Evolutionary conservation across 345 rosid genomes (phyloP).

Genomic region (Populus deltoides): DNA sequence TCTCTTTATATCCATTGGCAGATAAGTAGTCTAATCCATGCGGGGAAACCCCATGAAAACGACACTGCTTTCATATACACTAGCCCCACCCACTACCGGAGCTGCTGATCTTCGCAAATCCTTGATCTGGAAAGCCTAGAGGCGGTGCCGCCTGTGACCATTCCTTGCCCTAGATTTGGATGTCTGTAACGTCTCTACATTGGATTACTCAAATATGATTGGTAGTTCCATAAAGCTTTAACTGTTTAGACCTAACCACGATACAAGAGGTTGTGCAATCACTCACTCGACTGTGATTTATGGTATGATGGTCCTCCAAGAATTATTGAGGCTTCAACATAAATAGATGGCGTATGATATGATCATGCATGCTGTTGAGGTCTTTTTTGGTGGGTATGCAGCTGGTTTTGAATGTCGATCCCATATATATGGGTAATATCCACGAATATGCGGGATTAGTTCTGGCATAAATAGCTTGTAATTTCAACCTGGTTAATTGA

Average conservation of each 20-base stretch:
- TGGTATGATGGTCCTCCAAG: background rate
- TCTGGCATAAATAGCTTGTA: no score
- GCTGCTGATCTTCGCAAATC: background rate
- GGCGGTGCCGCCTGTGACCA: background rate
- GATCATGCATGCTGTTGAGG: background rate
- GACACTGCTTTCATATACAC: background rate
- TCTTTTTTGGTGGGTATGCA: no score
- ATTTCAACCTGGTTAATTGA: no score
- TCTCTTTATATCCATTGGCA: background rate
- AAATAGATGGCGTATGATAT: background rate
- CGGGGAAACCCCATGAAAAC: background rate
- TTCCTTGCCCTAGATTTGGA: background rate
- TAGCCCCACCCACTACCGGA: background rate
- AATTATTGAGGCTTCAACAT: background rate
- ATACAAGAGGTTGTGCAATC: background rate
- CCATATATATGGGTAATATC: no score
- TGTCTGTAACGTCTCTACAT: background rate
- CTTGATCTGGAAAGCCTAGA: background rate
- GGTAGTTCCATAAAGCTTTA: background rate
- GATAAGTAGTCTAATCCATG: conserved; percentile 6
- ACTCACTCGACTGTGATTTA: background rate
- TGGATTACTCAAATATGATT: background rate
- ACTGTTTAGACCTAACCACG: background rate
- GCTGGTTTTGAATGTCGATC: no score
- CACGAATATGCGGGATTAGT: no score